phyloP scores from a whole-genome alignment of 257 asterid genomes.

The Solanum arcanum region DNA sequence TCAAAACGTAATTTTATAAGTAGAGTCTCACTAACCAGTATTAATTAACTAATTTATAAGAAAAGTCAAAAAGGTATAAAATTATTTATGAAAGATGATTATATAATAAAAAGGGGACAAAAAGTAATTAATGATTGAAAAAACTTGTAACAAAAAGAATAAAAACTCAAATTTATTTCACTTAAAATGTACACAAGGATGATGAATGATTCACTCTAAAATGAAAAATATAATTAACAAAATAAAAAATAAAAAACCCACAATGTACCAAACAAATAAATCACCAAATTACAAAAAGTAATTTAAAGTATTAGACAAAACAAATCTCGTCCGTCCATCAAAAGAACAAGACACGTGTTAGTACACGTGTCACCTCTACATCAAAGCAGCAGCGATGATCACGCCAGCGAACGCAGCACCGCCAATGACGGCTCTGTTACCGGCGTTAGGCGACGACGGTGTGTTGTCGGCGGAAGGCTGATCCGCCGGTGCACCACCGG shows the following conservation, averaged over 20 bases:
- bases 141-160: not conserved
- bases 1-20: too few relatives aligned
- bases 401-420: slow-evolving; percentile 49
- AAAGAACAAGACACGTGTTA: slow-evolving; percentile 23
- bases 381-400: slow-evolving; percentile 45
- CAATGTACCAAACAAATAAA: not conserved
- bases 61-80: too few relatives aligned
- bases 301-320: not conserved
- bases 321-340: slow-evolving; percentile 30
- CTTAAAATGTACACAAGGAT: not conserved
- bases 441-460: slow-evolving; percentile 28
- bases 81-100: too few relatives aligned
- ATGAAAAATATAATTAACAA: not conserved
- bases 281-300: slow-evolving; percentile 4
- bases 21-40: too few relatives aligned
- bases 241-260: not conserved
- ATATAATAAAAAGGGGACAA: too few relatives aligned
- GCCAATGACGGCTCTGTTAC: slow-evolving; percentile 41
- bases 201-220: not conserved
- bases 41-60: too few relatives aligned
- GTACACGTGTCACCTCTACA: slow-evolving; percentile 18
- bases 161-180: not conserved
- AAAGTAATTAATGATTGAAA: not conserved
- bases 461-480: slow-evolving; percentile 16
- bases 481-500: slow-evolving; percentile 5